These are phyloP conservation scores for Colletotrichum aenigma DNA, from an alignment of 2,329 filamentous ascomycete genomes.

Conservation along the genomic window DNA sequence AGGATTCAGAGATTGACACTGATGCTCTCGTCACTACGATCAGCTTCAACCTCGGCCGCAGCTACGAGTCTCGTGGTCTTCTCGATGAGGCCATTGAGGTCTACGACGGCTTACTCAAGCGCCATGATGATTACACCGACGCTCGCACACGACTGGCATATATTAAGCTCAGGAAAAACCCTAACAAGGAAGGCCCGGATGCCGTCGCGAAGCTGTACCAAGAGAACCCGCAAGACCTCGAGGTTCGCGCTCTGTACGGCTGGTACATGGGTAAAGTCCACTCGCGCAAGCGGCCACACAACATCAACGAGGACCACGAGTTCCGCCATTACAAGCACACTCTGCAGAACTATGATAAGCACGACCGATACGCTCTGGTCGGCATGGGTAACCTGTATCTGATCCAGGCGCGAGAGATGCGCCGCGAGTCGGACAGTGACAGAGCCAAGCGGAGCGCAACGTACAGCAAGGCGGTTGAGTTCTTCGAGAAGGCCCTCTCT, in stretches of 20 bases:
- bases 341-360: slow-evolving; percentile 92
- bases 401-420: slow-evolving; percentile 89
- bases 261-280: slow-evolving; percentile 88
- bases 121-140: slow-evolving; percentile 91
- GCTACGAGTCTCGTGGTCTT: slow-evolving; percentile 85
- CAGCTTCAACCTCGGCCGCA: slow-evolving; percentile 93
- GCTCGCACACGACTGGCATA: slow-evolving; percentile 88
- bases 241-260: slow-evolving; percentile 90
- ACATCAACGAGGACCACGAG: slow-evolving; percentile 88
- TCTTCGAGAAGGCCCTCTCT: slow-evolving; percentile 96
- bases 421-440: slow-evolving; percentile 84
- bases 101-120: slow-evolving; percentile 83
- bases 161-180: slow-evolving; percentile 81
- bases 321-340: slow-evolving; percentile 97
- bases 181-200: slow-evolving; percentile 85
- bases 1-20: slow-evolving; percentile 77
- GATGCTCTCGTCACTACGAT: slow-evolving; percentile 95
- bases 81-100: slow-evolving; percentile 84
- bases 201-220: slow-evolving; percentile 86
- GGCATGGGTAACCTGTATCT: slow-evolving; percentile 97
- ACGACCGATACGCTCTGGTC: slow-evolving; percentile 94
- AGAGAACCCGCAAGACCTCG: slow-evolving; percentile 81
- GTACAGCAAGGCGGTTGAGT: slow-evolving; percentile 93
- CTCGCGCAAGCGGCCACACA: slow-evolving; percentile 79
- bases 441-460: slow-evolving; percentile 87